A percentile compares a stretch with the other conserved stretches of the same genome.
Conservation (phyloP, 768 basidiomycete species). For the Termitomyces sp. region DNA sequence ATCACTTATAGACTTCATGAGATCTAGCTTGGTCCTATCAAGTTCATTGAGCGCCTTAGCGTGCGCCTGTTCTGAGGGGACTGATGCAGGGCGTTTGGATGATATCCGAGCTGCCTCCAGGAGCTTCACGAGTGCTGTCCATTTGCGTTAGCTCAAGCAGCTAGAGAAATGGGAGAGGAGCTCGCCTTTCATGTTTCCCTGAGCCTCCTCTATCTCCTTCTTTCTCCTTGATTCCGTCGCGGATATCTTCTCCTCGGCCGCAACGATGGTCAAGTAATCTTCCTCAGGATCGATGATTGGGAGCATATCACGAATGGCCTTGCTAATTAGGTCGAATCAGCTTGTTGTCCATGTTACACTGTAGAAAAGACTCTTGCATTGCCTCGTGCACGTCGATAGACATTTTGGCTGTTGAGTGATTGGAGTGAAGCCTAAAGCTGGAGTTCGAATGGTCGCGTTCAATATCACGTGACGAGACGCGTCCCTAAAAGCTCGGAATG, state of each 20-base stretch:
- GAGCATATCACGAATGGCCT: constrained; percentile 64
- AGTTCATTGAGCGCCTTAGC: constrained; percentile 56
- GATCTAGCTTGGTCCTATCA: constrained; percentile 54
- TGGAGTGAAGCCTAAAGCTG: not conserved
- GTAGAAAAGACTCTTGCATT: constrained; percentile 25
- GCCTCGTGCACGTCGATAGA: constrained; percentile 44
- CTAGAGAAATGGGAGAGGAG: not conserved
- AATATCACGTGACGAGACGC: constrained; percentile 9
- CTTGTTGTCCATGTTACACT: not conserved
- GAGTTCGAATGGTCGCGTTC: not conserved
- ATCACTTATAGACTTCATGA: constrained; percentile 73
- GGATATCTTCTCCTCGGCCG: constrained; percentile 66
- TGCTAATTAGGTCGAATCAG: constrained; percentile 30
- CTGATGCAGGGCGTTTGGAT: constrained; percentile 60
- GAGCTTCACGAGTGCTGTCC: constrained; percentile 53
- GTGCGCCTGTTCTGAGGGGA: constrained; percentile 65
- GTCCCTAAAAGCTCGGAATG: no score
- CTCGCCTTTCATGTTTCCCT: constrained; percentile 58
- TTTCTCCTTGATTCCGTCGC: constrained; percentile 50
- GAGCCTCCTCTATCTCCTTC: constrained; percentile 65
- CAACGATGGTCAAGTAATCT: constrained; percentile 71
- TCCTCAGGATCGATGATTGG: constrained; percentile 75
- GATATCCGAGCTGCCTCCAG: constrained; percentile 70
- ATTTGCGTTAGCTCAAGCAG: not conserved
- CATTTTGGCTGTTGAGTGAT: constrained; percentile 12